These are phyloP conservation scores for Zygosaccharomyces pseudobailii DNA, from an alignment of 1,139 yeast species.

Conservation along the genomic window DNA sequence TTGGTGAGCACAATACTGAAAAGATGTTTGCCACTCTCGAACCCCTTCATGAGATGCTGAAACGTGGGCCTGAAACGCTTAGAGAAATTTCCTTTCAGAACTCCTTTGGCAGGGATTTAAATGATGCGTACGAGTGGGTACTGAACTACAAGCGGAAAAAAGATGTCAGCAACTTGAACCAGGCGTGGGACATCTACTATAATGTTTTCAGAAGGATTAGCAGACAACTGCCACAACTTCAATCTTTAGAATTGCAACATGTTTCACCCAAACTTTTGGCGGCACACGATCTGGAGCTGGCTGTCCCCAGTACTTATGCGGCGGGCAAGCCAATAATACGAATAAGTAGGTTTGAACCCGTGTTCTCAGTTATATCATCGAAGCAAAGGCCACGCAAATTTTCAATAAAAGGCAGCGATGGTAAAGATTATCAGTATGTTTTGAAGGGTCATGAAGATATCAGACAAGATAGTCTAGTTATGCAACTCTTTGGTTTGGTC, in stretches of 20 bases:
- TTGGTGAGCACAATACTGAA: conserved; percentile 91
- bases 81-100: conserved; percentile 94
- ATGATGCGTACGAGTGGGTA: conserved; percentile 93
- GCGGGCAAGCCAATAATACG: conserved; percentile 78
- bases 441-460: conserved; percentile 98
- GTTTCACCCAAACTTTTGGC: conserved; percentile 86
- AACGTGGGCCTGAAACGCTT: conserved; percentile 86
- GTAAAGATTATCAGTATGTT: conserved; percentile 74
- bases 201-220: conserved; percentile 88
- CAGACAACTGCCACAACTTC: conserved; percentile 82
- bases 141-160: conserved; percentile 76
- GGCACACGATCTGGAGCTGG: conserved; percentile 76
- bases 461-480: conserved; percentile 93
- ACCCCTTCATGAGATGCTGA: conserved; percentile 79
- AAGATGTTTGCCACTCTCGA: conserved; percentile 90
- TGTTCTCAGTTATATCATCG: conserved; percentile 80
- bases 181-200: conserved; percentile 97
- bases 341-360: conserved; percentile 74
- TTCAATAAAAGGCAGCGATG: conserved; percentile 80
- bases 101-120: conserved; percentile 88
- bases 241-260: conserved; percentile 81
- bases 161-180: conserved; percentile 84
- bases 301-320: conserved; percentile 88
- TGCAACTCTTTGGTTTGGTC: conserved; percentile 95
- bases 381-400: conserved; percentile 93